Percentiles rank a stretch among this genome's conserved stretches.
These are phyloP conservation scores for Colletotrichum sp. DNA, from an alignment of 2,329 filamentous ascomycete species.

Conservation along the genomic window DNA sequence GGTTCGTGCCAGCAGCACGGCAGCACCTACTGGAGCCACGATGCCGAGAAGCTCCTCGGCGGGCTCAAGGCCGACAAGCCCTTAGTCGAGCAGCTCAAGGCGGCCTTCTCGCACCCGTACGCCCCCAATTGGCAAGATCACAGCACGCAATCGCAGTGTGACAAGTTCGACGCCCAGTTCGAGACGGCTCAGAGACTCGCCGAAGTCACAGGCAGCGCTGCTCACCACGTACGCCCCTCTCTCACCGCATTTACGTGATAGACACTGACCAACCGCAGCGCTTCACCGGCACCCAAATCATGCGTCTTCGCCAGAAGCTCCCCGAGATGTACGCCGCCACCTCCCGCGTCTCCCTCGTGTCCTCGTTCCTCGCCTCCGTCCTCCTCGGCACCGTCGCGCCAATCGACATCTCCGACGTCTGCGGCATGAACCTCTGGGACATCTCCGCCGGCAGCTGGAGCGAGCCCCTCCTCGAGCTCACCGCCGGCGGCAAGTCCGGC, in stretches of 20 bases:
- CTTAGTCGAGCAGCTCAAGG: conserved; percentile 74
- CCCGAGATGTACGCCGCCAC: conserved; percentile 83
- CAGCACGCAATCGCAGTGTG: conserved; percentile 91
- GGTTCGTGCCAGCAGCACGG: conserved; percentile 98
- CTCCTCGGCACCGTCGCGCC: conserved; percentile 86
- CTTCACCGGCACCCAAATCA: conserved; percentile 97
- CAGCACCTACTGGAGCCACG: conserved; percentile 87
- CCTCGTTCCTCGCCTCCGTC: conserved; percentile 90
- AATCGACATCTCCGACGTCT: conserved; percentile 92
- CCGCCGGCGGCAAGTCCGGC: conserved; percentile 66
- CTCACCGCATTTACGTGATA: neutral
- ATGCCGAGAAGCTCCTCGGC: conserved; percentile 69
- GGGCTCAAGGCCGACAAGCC: conserved; percentile 63
- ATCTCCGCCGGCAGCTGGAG: conserved; percentile 77
- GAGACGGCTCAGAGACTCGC: conserved; percentile 74
- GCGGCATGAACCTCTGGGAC: conserved; percentile 97
- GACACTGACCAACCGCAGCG: conserved; percentile 56
- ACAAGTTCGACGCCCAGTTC: conserved; percentile 79
- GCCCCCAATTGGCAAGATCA: conserved; percentile 99
- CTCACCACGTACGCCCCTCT: conserved; percentile 79
- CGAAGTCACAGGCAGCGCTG: conserved; percentile 84
- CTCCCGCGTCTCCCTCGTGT: conserved; percentile 88
- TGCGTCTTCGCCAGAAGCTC: conserved; percentile 81
- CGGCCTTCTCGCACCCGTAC: conserved; percentile 81
- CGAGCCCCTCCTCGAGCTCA: conserved; percentile 74